Percentiles rank a stretch among this genome's conserved stretches.
Evolutionary conservation across 2,329 filamentous ascomycete species (phyloP).

Genomic region (Talaromyces atroroseus): DNA sequence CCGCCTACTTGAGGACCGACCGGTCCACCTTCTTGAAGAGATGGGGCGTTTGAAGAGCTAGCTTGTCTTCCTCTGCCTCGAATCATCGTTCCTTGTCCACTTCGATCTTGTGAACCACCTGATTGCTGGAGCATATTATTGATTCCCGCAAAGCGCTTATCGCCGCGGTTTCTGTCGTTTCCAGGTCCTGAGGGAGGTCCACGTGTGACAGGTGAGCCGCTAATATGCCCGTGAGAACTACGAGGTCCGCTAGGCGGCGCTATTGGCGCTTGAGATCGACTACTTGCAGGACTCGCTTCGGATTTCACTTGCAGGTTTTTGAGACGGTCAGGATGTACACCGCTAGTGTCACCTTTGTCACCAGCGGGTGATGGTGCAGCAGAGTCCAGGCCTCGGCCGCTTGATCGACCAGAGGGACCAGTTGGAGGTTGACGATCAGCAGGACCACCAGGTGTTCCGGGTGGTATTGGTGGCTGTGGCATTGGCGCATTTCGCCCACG

Average conservation of each 20-base stretch:
- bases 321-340: slow-evolving; percentile 52
- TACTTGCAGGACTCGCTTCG: slow-evolving; percentile 18
- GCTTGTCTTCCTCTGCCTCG: slow-evolving; percentile 39
- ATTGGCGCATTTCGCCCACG: slow-evolving; percentile 37
- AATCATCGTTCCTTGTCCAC: slow-evolving; percentile 29
- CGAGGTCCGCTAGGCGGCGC: slow-evolving; percentile 39
- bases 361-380: slow-evolving; percentile 28
- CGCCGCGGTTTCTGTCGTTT: slow-evolving; percentile 37
- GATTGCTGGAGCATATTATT: slow-evolving; percentile 46
- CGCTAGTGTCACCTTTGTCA: slow-evolving; percentile 34
- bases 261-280: slow-evolving; percentile 21
- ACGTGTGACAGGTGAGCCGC: slow-evolving; percentile 4
- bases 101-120: slow-evolving; percentile 28
- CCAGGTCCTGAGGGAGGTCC: slow-evolving; percentile 32
- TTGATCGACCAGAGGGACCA: slow-evolving; percentile 36
- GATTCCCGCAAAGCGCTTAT: slow-evolving; percentile 44
- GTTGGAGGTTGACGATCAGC: slow-evolving; percentile 40
- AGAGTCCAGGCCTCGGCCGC: slow-evolving; percentile 26
- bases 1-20: slow-evolving; percentile 24
- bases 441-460: slow-evolving; percentile 16
- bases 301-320: slow-evolving; percentile 35
- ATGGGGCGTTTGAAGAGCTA: slow-evolving; percentile 25
- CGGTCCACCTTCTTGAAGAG: slow-evolving; percentile 28
- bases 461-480: slow-evolving; percentile 21
- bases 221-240: slow-evolving; percentile 26